Percentiles rank a stretch among this genome's conserved stretches.
Evolutionary conservation across 495 filamentous ascomycete species (phyloP).

Genomic region (Xylaria intraflava): DNA sequence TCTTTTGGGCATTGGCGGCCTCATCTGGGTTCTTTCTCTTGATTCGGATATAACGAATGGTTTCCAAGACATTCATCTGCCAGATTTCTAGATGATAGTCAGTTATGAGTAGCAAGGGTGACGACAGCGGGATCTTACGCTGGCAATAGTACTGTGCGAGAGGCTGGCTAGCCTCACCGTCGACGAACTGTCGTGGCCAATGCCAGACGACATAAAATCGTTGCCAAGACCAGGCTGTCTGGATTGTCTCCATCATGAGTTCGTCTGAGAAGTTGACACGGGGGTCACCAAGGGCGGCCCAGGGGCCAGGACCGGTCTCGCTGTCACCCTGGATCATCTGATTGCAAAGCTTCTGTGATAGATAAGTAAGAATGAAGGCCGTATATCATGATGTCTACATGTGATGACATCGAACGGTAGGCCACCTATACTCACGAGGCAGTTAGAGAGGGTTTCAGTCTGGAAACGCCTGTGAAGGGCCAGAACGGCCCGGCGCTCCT

Average conservation of each 20-base stretch:
- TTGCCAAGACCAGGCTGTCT: neutral
- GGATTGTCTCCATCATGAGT: neutral
- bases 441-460: neutral
- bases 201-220: constrained; percentile 3
- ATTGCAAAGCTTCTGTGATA: neutral
- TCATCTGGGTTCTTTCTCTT: neutral
- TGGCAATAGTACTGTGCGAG: neutral
- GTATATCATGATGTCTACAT: neutral
- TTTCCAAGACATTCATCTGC: neutral
- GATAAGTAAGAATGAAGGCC: neutral
- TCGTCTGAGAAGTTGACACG: neutral
- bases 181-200: neutral
- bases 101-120: neutral
- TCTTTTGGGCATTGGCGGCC: neutral
- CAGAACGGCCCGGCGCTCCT: neutral
- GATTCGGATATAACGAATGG: neutral
- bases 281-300: neutral
- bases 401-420: no score
- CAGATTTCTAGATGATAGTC: neutral
- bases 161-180: neutral
- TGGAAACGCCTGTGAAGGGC: neutral
- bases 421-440: neutral
- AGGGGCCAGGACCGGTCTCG: neutral
- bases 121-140: neutral
- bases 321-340: neutral